Evolutionary conservation across 148 eudicot species (phyloP).

Genomic region (Fallopia convolvulus): DNA sequence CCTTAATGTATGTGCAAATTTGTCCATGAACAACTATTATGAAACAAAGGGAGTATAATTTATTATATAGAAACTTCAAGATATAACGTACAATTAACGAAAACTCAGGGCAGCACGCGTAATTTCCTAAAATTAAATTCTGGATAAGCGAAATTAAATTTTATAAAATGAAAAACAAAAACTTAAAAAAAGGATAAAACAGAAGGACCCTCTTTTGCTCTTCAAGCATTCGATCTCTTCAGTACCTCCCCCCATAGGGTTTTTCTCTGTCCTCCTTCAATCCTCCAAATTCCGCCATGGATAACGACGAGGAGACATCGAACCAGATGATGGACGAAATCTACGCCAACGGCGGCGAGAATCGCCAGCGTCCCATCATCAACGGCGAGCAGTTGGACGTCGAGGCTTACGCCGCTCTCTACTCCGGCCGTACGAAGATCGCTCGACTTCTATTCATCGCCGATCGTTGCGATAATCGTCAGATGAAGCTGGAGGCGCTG

Average conservation of each 20-base stretch:
- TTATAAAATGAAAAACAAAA: too few species aligned
- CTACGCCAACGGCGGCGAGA: slow-evolving; percentile 34
- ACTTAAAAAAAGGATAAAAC: neutral
- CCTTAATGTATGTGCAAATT: too few species aligned
- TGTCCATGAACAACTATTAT: too few species aligned
- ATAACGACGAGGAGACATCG: slow-evolving; percentile 32
- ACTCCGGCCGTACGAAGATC: slow-evolving; percentile 77
- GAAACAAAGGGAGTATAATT: too few species aligned
- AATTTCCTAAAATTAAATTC: too few species aligned
- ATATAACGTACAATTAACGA: too few species aligned
- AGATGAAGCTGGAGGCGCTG: slow-evolving; percentile 65
- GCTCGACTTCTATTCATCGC: slow-evolving; percentile 75
- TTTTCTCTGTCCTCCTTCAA: neutral
- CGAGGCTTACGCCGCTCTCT: slow-evolving; percentile 75
- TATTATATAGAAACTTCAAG: too few species aligned
- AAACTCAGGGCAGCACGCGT: too few species aligned
- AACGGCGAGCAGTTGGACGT: slow-evolving; percentile 79
- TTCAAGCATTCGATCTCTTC: neutral
- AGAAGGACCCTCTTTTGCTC: neutral
- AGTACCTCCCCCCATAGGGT: slow-evolving; percentile 2
- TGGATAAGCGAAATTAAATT: too few species aligned
- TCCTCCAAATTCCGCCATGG: slow-evolving; percentile 20
- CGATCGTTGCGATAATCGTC: slow-evolving; percentile 32
- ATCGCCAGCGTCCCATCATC: slow-evolving; percentile 40
- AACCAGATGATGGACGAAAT: slow-evolving; percentile 39